Evolutionary conservation across 169 alveolate species (phyloP), one percentile per base, ranked within the genome.

Genomic region (Eimeria maxima): DNA sequence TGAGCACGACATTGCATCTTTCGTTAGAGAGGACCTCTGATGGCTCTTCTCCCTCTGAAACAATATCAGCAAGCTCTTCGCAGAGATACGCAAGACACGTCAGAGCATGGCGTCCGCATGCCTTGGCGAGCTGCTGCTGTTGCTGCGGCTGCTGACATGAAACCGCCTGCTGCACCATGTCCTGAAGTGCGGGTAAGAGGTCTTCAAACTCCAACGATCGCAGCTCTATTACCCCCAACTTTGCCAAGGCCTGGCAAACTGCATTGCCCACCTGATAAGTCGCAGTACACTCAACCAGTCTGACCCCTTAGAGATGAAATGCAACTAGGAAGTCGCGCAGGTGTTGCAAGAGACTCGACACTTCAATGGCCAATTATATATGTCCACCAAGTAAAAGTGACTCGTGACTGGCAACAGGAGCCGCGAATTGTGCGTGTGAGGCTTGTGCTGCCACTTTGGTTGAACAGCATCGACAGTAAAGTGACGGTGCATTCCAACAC

Each of bases 221-320:
- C 45, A 97, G 94, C 87, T 97, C 98, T 60, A 97, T 95, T 20
- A 97, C 96, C 29, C 97, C 98, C 76, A 97, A 94, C 93, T 97
- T 97, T 27, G 98, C 96, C 83, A 97, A 67, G 13, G 95, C 98
- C 73, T 97, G 98, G 94, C 98, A 97, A 44, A 96, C 96, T 27
- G 98, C 98, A 27, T 84, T 89, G 29, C 95, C 94, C 27, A 95
- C 97, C 94, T 88, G 95, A 73, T 33, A 14, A 44, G 71, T 33
- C 65, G 24, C 88, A 45, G 2, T n/a, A n/a, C 11, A 11, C 11
- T 11, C 22, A 18, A 18, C 8, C 67, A 47, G 7, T 24, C 4
- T 44, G 60, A 8, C 10, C 33, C 24, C 7, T 78, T 11, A 0
- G 38, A 8, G 47, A 42, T 8, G 45, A 22, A 47, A n/a, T 45